Evolutionary conservation across 306 rosid genomes (phyloP), one percentile per base, ranked within the genome.

Genomic region (Datisca glomerata): DNA sequence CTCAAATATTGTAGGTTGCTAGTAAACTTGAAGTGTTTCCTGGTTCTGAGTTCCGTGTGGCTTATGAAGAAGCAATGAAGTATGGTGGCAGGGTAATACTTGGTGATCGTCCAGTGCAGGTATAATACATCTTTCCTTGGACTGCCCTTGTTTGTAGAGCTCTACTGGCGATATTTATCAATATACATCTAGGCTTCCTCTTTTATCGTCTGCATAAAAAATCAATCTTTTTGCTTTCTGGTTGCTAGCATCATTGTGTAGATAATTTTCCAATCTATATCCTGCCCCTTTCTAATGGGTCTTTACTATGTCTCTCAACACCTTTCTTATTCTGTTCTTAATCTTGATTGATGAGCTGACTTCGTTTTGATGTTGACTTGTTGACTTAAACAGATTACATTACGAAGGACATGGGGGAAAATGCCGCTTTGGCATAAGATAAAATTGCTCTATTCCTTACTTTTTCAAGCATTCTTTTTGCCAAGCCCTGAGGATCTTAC

Each of bases 21-120:
- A 77, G 71, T 69, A 53, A 72, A 64, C 87, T 89, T 19, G 93
- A 84, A 53, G 95, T 80, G 47, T 80, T 68, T 59, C 98, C 98
- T 36, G 98, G 95, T 55, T 53, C 86, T 51, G 98, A 89, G 73
- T 89, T 89, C 59, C 95, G 91, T 36, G 84, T 80, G 49, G 98
- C 84, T 18, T 80, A 83, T 69, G 95, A 89, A 58, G 98, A 89
- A 66, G 95, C 98, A 34, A 56, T 74, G 68, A 89, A 89, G 61
- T 89, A 89, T 39, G 86, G 98, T 40, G 95, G 84, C 56, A 67
- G 78, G 63, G 95, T 89, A 64, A 68, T 84, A 56, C 95, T 89
- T 46, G 98, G 98, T 23, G 98, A 89, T 63, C 95, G 95, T 13
- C 98, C 98, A 4, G 95, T 84, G 47, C 81, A 84, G 86, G 98